These are phyloP conservation scores for Escallonia herrerae DNA, from an alignment of 129 eudicot genomes.

Conservation along the genomic window DNA sequence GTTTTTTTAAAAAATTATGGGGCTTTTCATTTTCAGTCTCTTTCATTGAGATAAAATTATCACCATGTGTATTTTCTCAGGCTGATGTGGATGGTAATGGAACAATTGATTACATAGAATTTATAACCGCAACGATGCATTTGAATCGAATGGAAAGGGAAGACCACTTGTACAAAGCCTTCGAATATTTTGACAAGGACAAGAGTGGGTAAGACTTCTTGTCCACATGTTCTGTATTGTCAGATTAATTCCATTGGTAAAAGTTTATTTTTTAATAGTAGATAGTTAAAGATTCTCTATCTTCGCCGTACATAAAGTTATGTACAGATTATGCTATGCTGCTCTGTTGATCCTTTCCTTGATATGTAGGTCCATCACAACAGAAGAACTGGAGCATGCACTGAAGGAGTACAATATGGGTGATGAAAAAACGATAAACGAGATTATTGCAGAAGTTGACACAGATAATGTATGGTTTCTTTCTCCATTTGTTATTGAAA, in stretches of 20 bases:
- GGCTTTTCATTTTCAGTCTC: not conserved
- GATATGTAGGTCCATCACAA: constrained; percentile 64
- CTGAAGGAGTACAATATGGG: constrained; percentile 92
- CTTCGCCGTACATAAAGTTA: constrained; percentile 1
- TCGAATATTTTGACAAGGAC: constrained; percentile 84
- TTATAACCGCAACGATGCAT: constrained; percentile 96
- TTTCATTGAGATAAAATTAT: not conserved
- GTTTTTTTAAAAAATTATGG: no score
- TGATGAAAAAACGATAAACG: constrained; percentile 85
- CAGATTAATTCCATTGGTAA: no score
- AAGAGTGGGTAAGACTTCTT: constrained; percentile 69
- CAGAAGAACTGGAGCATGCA: constrained; percentile 94
- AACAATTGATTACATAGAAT: constrained; percentile 87
- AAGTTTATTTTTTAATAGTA: not conserved
- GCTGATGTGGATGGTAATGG: constrained; percentile 99
- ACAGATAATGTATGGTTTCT: constrained; percentile 66
- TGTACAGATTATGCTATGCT: constrained; percentile 3
- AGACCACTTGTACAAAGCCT: constrained; percentile 89
- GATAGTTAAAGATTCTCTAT: not conserved
- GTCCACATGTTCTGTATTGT: not conserved
- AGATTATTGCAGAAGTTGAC: constrained; percentile 95
- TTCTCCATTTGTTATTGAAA: not conserved
- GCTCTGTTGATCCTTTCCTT: constrained; percentile 12
- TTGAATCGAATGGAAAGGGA: constrained; percentile 89
- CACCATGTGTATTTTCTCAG: constrained; percentile 24